These are phyloP conservation scores for Lasiosphaeria ovina DNA, from an alignment of 495 filamentous ascomycete genomes.

Conservation along the genomic window DNA sequence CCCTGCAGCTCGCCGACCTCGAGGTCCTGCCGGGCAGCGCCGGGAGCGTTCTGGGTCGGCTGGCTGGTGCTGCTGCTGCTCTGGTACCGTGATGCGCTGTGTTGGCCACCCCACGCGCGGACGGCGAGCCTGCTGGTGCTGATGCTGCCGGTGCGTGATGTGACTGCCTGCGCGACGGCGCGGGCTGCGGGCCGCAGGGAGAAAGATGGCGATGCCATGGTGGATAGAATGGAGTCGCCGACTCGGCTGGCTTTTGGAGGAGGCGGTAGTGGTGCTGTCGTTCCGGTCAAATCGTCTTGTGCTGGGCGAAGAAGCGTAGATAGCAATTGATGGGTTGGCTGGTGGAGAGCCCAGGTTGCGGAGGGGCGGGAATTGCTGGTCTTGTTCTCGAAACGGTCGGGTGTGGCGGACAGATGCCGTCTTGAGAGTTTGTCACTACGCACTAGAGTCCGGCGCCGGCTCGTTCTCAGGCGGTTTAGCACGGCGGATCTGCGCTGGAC, in stretches of 20 bases:
- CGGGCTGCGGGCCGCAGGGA: conserved; percentile 17
- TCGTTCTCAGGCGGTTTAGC: background rate
- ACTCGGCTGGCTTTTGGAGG: background rate
- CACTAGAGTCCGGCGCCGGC: background rate
- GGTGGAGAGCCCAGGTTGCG: background rate
- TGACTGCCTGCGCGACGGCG: background rate
- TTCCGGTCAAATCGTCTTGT: no score
- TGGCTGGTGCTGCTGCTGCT: conserved; percentile 7
- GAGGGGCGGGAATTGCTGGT: background rate
- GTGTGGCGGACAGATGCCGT: background rate
- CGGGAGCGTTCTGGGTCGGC: background rate
- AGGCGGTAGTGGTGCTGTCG: no score
- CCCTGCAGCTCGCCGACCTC: conserved; percentile 90
- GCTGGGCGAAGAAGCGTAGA: background rate
- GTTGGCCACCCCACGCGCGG: background rate
- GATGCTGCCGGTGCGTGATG: background rate
- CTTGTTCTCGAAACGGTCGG: background rate
- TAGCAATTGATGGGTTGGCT: background rate
- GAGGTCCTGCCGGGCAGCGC: conserved; percentile 52
- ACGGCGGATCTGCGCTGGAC: background rate
- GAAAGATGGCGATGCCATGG: conserved; percentile 7
- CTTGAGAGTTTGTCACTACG: background rate
- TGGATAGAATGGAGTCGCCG: background rate
- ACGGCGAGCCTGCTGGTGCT: background rate
- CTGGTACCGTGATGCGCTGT: conserved; percentile 9